Evolutionary conservation across 2,329 filamentous ascomycete species (phyloP), one percentile per base, ranked within the genome.

Genomic region (Xylariales sp.): DNA sequence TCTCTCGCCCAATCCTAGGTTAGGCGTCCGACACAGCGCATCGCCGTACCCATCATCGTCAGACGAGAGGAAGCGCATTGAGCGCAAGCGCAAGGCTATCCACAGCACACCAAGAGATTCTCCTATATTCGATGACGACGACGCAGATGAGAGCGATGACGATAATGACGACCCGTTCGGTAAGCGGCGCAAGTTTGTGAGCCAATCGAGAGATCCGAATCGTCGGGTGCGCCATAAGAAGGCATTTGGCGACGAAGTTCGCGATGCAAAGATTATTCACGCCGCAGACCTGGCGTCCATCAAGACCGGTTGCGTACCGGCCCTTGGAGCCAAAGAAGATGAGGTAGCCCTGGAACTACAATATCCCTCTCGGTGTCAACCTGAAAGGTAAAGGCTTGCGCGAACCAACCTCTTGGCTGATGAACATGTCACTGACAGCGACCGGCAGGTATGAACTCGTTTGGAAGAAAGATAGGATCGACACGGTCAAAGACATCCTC

Each of bases 391-490:
- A 52, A 63, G 29, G 19, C 32, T 17, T 12, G 29, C 43, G 18
- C 31, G 23, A 33, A 33, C 16, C 18, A 13, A 20, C 30, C 32
- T 36, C 17, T 34, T 15, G 21, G n/a, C 16, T 34, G n/a, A n/a
- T 5, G 15, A 11, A 12, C 12, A 14, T 23, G 18, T 33, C 14
- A 39, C 37, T 52, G 42, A 35, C 18, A 25, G 31, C 44, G 33
- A n/a, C 32, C 20, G n/a, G 17, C 47, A 72, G 81, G 49, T 89
- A 87, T 55, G 78, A 90, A 51, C 75, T 93, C 8, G 83, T 91
- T 19, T 79, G 78, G 55, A 86, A 86, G 33, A 83, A 84, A 46
- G 87, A 94, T 47, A 83, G 83, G 48, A 85, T 89, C 47, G 82
- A 90, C 52, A 84, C 85, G 28, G 75, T 85, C 20, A 76, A 83